These are phyloP conservation scores for Mycena crocata DNA, from an alignment of 768 basidiomycete species.

Conservation along the genomic window DNA sequence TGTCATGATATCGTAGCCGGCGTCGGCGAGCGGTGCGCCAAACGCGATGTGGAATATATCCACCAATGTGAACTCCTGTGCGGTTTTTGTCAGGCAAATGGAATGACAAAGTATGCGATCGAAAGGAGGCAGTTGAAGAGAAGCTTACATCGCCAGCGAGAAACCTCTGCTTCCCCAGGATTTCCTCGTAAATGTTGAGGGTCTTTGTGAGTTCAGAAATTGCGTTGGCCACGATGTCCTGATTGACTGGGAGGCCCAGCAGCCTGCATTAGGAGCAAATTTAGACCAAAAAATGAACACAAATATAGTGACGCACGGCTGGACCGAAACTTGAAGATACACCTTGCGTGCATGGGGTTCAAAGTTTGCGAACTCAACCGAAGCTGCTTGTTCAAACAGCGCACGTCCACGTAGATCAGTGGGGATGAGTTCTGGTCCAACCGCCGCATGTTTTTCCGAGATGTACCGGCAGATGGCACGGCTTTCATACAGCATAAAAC, in stretches of 20 bases:
- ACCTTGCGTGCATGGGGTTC: not conserved
- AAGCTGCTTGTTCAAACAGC: slow-evolving; percentile 34
- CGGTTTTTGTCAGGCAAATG: not conserved
- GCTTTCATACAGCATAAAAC: slow-evolving; percentile 58
- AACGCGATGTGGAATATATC: slow-evolving; percentile 59
- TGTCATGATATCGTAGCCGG: slow-evolving; percentile 42
- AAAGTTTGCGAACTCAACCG: slow-evolving; percentile 13
- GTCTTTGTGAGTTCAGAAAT: slow-evolving; percentile 47
- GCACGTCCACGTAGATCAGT: slow-evolving; percentile 31
- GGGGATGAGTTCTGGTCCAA: slow-evolving; percentile 56
- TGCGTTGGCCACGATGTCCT: slow-evolving; percentile 39
- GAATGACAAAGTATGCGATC: not conserved
- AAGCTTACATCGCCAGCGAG: slow-evolving; percentile 65
- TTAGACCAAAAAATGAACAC: no score
- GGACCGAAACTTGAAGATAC: not conserved
- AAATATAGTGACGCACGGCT: slow-evolving; percentile 6
- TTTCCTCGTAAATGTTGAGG: slow-evolving; percentile 63
- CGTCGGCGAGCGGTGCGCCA: slow-evolving; percentile 38
- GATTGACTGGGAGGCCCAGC: slow-evolving; percentile 36
- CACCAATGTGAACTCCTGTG: slow-evolving; percentile 54
- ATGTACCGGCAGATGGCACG: slow-evolving; percentile 61
- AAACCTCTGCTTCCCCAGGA: slow-evolving; percentile 65
- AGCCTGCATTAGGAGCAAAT: not conserved
- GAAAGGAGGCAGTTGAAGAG: no score
- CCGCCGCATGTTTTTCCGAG: slow-evolving; percentile 50